These are phyloP conservation scores for Hypoxylon sp. DNA, from an alignment of 2,329 filamentous ascomycete genomes.

Conservation along the genomic window DNA sequence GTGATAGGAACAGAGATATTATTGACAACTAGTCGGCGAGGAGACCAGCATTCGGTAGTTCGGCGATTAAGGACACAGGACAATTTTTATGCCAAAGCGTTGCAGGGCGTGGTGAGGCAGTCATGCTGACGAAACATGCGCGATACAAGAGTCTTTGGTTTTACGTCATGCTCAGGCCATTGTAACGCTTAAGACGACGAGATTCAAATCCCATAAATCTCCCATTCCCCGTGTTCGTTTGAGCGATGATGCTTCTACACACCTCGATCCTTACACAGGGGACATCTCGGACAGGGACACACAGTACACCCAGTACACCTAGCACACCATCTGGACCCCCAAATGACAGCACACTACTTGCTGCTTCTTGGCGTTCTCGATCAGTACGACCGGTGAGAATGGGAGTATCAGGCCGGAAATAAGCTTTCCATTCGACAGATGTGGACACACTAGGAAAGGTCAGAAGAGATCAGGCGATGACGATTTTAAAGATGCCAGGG, in stretches of 20 bases:
- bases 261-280: constrained; percentile 18
- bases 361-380: constrained; percentile 32
- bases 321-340: constrained; percentile 21
- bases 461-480: constrained; percentile 39
- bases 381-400: constrained; percentile 36
- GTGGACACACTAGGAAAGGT: constrained; percentile 16
- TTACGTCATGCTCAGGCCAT: constrained; percentile 47
- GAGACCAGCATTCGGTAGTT: constrained; percentile 46
- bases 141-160: constrained; percentile 38
- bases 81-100: constrained; percentile 27
- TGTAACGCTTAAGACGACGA: constrained; percentile 37
- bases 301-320: constrained; percentile 2
- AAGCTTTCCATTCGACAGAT: constrained; percentile 8
- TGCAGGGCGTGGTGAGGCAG: constrained; percentile 21
- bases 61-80: constrained; percentile 36
- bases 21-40: constrained; percentile 44
- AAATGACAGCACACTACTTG: constrained; percentile 36
- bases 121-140: constrained; percentile 40
- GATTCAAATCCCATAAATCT: constrained; percentile 46
- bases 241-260: constrained; percentile 19
- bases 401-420: constrained; percentile 38
- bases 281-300: constrained; percentile 29
- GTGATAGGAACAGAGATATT: constrained; percentile 38
- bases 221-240: constrained; percentile 38
- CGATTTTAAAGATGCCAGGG: constrained; percentile 32